Evolutionary conservation across 306 rosid genomes (phyloP).

Genomic region (Trichosanthes truncata): DNA sequence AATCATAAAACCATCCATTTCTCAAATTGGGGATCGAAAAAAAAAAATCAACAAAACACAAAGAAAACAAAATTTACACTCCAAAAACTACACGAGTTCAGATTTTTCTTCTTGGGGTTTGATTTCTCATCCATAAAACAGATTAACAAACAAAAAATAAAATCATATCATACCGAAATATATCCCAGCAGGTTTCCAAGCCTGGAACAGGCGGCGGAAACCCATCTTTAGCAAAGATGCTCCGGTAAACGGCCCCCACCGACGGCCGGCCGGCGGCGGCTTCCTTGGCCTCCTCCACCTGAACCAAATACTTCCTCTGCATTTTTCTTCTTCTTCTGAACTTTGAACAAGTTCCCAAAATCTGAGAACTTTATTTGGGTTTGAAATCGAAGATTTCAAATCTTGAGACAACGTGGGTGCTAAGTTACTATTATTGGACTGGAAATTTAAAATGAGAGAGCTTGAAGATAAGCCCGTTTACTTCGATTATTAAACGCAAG

Average conservation of each 20-base stretch:
- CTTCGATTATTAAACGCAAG: background rate
- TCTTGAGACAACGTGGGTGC: background rate
- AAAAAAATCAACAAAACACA: background rate
- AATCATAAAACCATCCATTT: background rate
- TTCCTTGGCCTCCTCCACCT: conserved; percentile 57
- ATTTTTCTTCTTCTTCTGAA: background rate
- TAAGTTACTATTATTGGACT: background rate
- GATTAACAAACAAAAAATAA: background rate
- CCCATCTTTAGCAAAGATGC: conserved; percentile 74
- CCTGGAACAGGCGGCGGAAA: conserved; percentile 58
- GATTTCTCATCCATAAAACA: background rate
- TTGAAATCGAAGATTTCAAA: background rate
- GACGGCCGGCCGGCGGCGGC: conserved; percentile 53
- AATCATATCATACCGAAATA: conserved; percentile 46
- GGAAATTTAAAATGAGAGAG: background rate
- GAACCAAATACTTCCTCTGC: conserved; percentile 36
- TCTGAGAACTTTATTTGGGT: background rate
- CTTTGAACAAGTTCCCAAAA: background rate
- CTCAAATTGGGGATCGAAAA: background rate
- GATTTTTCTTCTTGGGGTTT: background rate
- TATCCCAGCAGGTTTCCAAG: conserved; percentile 84
- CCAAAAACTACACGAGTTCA: too few species aligned
- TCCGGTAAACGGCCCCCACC: conserved; percentile 69
- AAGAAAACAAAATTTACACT: background rate
- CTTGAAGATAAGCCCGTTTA: background rate